Base-by-base conservation (phyloP, 129 eudicot species). In the Flaveria linearis region DNA sequence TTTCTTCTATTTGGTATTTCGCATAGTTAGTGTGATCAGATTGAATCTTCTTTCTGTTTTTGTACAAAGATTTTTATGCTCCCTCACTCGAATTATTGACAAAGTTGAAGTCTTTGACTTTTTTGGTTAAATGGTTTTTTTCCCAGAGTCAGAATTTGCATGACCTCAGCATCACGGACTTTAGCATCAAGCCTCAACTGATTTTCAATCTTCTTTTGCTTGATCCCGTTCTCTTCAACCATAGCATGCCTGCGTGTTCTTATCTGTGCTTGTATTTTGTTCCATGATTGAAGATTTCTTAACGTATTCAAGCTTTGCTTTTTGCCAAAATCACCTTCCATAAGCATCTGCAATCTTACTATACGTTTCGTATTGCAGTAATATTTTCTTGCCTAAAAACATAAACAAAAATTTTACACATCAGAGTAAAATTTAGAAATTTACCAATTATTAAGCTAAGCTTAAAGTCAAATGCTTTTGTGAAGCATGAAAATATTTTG, bases 261-360 rank as follows among this genome's bases (percentile, higher is more conserved):
- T 82, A 95, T 85, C 78, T 89, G 85, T 4, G 87, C 65, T 68
- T 95, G 99, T 75, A 90, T 81, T 78, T 72, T 86, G 90, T 79
- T 84, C 99, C 99, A 91, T 63, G 97, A 75, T 71, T 91, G 99
- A 62, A 95, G 97, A 81, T 86, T 82, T 78, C 81, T 87, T 81
- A 95, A 75, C 3, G 95, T 87, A 23, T 76, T 76, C 25, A 89
- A 81, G 50, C 97, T 87, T 80, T 95, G 99, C 76, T 82, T 89
- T 62, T 78, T 86, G 9, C 84, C 92, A 33, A 83, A 84, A 65
- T 85, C 76, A 58, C 87, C 75, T 67, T 87, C 84, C 56, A 83
- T 70, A 64, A 89, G 65, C 60, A 73, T 79, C 82, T 85, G 92
- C 74, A 95, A 74, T 79, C 85, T 89, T 65, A 15, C 55, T 33